phyloP scores from a whole-genome alignment of 306 rosid species.

The Trichosanthes cucumerina region DNA sequence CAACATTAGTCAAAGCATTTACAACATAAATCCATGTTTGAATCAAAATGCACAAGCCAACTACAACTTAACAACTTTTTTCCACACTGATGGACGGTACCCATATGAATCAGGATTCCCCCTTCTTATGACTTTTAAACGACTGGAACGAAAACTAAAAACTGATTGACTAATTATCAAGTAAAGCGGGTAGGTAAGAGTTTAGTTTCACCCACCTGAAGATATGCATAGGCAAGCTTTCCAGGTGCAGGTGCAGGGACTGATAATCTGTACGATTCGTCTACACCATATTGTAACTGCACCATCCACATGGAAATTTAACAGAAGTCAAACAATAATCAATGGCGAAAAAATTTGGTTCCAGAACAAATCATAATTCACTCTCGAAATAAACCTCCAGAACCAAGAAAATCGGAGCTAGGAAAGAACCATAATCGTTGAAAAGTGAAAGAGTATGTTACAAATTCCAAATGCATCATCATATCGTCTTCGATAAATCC shows the following conservation, averaged over 20 bases:
- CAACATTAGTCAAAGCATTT: background rate
- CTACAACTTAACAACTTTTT: background rate
- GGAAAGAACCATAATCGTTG: background rate
- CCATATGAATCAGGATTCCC: background rate
- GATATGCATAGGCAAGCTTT: slow-evolving; percentile 19
- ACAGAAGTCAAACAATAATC: background rate
- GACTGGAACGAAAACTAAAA: background rate
- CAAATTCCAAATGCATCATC: background rate
- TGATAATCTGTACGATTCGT: slow-evolving; percentile 29
- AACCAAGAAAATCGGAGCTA: background rate
- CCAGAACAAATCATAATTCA: background rate
- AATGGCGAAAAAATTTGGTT: background rate
- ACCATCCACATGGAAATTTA: background rate
- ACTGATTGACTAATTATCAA: background rate
- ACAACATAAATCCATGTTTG: background rate
- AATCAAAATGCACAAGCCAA: background rate
- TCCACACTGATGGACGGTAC: background rate
- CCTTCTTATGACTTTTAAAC: background rate
- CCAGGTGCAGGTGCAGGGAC: slow-evolving; percentile 22
- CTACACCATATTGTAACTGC: slow-evolving; percentile 28
- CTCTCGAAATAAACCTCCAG: background rate
- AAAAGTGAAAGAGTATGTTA: background rate
- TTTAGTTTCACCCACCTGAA: slow-evolving; percentile 19
- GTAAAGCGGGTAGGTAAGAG: background rate
- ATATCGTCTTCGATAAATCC: background rate